Conservation (phyloP, 106 monocot species). For the Gastrodia elata region DNA sequence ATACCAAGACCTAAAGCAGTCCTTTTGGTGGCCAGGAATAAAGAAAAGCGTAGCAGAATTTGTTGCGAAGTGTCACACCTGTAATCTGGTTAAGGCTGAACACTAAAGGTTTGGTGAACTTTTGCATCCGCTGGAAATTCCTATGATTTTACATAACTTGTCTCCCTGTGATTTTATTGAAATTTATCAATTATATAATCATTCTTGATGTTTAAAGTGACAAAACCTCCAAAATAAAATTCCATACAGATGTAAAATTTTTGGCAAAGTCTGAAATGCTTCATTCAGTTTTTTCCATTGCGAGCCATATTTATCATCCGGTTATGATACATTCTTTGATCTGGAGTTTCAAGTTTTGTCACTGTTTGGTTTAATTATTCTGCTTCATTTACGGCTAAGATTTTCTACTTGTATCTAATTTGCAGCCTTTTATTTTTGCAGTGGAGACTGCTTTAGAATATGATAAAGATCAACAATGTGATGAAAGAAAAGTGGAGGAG, state of each 20-base stretch:
- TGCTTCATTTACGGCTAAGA: not conserved
- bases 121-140: too few relatives aligned
- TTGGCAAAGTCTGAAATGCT: not conserved
- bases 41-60: too few relatives aligned
- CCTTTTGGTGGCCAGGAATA: too few relatives aligned
- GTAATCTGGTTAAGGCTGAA: too few relatives aligned
- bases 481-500: conserved; percentile 25
- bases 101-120: too few relatives aligned
- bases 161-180: not conserved
- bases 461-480: conserved; percentile 51
- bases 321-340: not conserved
- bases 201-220: not conserved
- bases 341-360: not conserved
- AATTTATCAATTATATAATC: not conserved
- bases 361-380: not conserved
- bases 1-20: too few relatives aligned
- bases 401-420: not conserved
- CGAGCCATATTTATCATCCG: not conserved
- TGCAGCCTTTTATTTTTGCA: conserved; percentile 11
- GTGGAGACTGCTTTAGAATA: conserved; percentile 44
- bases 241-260: not conserved
- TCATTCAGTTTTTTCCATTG: not conserved
- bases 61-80: too few relatives aligned
- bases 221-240: not conserved
- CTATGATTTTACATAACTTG: too few relatives aligned